A percentile compares a stretch with the other conserved stretches of the same genome.
These are phyloP conservation scores for Botrytis sinoallii DNA, from an alignment of 2,329 filamentous ascomycete species.

Conservation along the genomic window DNA sequence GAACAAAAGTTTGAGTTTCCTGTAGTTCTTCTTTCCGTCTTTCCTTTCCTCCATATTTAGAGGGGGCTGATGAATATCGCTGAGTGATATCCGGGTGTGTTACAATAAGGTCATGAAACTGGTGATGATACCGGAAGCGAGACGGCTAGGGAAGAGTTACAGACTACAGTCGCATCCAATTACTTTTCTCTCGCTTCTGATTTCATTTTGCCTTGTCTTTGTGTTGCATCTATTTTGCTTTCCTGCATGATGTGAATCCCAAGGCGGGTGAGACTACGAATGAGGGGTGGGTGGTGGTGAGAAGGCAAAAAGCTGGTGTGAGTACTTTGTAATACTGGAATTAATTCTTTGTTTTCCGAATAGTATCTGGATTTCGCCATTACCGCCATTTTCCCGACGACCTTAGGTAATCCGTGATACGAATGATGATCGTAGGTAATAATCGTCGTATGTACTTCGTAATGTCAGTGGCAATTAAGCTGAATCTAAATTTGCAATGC, in stretches of 20 bases:
- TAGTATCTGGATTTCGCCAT: background rate
- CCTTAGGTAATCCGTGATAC: background rate
- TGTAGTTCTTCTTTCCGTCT: background rate
- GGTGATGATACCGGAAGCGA: conserved; percentile 12
- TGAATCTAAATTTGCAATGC: conserved; percentile 1
- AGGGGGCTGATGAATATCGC: conserved; percentile 10
- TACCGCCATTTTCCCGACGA: background rate
- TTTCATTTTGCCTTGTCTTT: background rate
- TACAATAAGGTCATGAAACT: conserved; percentile 7
- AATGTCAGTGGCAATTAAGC: conserved; percentile 9
- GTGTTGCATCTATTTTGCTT: background rate
- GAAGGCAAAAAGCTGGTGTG: background rate
- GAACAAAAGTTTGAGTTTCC: background rate
- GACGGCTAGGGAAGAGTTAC: background rate
- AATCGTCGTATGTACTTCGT: no score
- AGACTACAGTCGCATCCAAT: background rate
- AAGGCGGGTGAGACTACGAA: conserved; percentile 9
- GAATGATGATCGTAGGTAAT: background rate
- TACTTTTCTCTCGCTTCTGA: background rate
- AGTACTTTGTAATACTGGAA: background rate
- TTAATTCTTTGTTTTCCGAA: background rate
- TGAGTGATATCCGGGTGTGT: background rate
- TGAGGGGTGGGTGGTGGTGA: background rate
- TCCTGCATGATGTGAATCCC: background rate
- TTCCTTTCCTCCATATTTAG: conserved; percentile 9